Evolutionary conservation across 441 rosid species (phyloP).

Genomic region (Capsella rubella): DNA sequence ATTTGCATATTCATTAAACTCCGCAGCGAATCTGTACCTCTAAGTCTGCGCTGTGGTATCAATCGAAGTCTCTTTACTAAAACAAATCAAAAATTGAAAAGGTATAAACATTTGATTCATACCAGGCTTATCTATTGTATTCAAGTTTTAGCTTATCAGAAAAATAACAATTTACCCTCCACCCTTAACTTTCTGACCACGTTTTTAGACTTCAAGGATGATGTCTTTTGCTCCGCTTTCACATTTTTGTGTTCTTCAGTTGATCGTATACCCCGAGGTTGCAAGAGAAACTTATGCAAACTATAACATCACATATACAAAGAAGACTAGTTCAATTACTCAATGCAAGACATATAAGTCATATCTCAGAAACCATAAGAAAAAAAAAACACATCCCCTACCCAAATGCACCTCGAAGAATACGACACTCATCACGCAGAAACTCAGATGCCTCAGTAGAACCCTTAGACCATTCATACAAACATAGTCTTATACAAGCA

Average conservation of each 20-base stretch:
- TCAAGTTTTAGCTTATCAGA: neutral
- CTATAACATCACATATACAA: slow-evolving; percentile 45
- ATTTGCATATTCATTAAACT: slow-evolving; percentile 68
- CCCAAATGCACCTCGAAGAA: slow-evolving; percentile 97
- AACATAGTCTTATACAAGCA: slow-evolving; percentile 92
- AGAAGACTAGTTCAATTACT: slow-evolving; percentile 21
- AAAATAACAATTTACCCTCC: slow-evolving; percentile 64
- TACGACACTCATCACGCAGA: slow-evolving; percentile 84
- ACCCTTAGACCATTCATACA: slow-evolving; percentile 85
- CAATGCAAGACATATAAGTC: neutral
- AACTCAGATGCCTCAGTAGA: slow-evolving; percentile 98
- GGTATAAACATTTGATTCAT: slow-evolving; percentile 17
- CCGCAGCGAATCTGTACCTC: slow-evolving; percentile 74
- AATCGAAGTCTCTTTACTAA: slow-evolving; percentile 84
- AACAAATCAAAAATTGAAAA: slow-evolving; percentile 40
- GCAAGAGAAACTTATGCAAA: slow-evolving; percentile 84
- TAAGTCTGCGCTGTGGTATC: slow-evolving; percentile 78
- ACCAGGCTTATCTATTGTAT: neutral
- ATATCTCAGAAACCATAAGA: slow-evolving; percentile 15
- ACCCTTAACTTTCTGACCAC: slow-evolving; percentile 82
- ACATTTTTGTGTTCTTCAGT: slow-evolving; percentile 52
- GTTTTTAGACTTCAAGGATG: slow-evolving; percentile 65
- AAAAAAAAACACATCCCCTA: slow-evolving; percentile 46
- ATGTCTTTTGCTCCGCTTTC: slow-evolving; percentile 55
- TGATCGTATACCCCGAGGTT: slow-evolving; percentile 75